Evolutionary conservation across 192 early-diverging fungal species (phyloP).

Genomic region (Rhizoclosmatium sp.): DNA sequence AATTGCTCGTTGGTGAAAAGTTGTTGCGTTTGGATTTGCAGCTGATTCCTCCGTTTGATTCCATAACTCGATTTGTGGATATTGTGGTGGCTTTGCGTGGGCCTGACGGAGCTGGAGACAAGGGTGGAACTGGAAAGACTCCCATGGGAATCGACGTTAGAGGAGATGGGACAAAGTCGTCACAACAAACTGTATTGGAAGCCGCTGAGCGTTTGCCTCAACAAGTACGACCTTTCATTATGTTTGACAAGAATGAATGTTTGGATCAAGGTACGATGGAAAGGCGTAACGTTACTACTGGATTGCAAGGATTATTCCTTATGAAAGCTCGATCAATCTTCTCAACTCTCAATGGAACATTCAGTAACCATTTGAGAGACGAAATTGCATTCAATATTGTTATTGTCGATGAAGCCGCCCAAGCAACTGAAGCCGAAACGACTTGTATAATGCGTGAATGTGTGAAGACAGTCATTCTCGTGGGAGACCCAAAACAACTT

Average conservation of each 20-base stretch:
- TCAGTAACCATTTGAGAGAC: slow-evolving; percentile 3
- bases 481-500: slow-evolving; percentile 31
- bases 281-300: background rate
- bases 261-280: background rate
- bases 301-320: slow-evolving; percentile 8
- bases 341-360: slow-evolving; percentile 28
- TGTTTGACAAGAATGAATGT: slow-evolving; percentile 12
- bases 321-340: slow-evolving; percentile 24
- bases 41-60: slow-evolving; percentile 25
- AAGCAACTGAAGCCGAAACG: slow-evolving; percentile 30
- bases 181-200: background rate
- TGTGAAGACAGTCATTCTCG: slow-evolving; percentile 24
- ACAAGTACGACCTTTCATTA: background rate
- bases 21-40: background rate
- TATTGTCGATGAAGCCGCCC: slow-evolving; percentile 32
- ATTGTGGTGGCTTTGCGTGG: background rate
- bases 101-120: background rate
- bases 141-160: background rate
- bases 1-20: background rate
- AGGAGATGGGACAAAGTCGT: background rate
- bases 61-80: slow-evolving; percentile 1
- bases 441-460: slow-evolving; percentile 14
- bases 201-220: background rate
- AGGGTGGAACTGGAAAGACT: background rate
- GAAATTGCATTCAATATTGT: slow-evolving; percentile 19